Base-by-base conservation (phyloP, 2,329 filamentous ascomycete genomes). In the Aureobasidium sp. region DNA sequence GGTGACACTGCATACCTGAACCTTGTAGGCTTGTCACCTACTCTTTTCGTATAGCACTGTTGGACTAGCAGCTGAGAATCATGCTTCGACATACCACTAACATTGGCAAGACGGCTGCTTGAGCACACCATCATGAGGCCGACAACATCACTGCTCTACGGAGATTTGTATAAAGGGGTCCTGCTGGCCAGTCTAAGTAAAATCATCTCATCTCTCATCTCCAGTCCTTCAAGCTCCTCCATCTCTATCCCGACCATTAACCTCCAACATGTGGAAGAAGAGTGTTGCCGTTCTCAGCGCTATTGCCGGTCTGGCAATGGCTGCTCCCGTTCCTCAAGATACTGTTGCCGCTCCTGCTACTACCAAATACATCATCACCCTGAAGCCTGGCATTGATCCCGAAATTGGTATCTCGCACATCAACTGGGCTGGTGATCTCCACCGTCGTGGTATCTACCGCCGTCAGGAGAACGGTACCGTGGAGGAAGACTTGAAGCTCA, bases 301-400 rank as follows among this genome's bases (percentile, higher is more conserved):
- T 11, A 45, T 63, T 58, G 62, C 62, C 50, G 45, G 55, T 50
- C 16, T 63, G 44, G 50, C 58, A 44, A 42, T 58, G 45, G 62
- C 62, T 25, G 58, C 50, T 58, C 62, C 62, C 8, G 36, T 61
- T 5, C 60, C 60, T 32, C 59, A 61, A 10, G 60, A 62, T 29
- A 32, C 16, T 37, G 41, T 25, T 34, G 16, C 41, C 39, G n/a
- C 60, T 34, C 34, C 41, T 25, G 39, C 49, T 34, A 49, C 60
- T 11, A 60, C 47, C 27, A 59, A 59, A 36, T 64, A 64, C 60
- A 64, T 64, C 44, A 34, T 64, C 50, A 58, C 51, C 13, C 54
- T 64, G 25, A 64, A 62, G 55, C n/a, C 53, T 14, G 63, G 60
- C n/a, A 41, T 60, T 30, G 59, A 51, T 6, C 39, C 47, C 11